A percentile compares a stretch with the other conserved stretches of the same genome.
Evolutionary conservation across 306 rosid species (phyloP).

Genomic region (Prunus mongolica): DNA sequence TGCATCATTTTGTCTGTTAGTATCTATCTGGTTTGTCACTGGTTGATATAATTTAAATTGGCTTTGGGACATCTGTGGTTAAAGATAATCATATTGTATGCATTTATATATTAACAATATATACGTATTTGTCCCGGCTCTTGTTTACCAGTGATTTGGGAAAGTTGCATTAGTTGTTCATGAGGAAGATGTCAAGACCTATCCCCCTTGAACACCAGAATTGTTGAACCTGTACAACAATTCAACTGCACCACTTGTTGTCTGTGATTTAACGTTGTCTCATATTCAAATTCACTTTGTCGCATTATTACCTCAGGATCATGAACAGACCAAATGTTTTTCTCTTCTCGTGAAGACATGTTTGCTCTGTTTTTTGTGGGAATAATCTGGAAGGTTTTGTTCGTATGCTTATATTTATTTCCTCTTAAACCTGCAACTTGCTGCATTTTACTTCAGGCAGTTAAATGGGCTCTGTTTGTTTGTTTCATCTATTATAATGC

Average conservation of each 20-base stretch:
- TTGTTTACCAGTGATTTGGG: not conserved
- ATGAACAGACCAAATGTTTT: not conserved
- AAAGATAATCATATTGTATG: not conserved
- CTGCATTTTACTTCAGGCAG: not conserved
- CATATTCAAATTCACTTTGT: not conserved
- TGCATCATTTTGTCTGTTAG: slow-evolving; percentile 1
- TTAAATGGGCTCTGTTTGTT: not conserved
- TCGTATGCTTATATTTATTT: not conserved
- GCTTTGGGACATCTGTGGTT: not conserved
- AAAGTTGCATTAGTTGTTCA: not conserved
- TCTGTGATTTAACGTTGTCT: not conserved
- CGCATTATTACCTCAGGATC: not conserved
- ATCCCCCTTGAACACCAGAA: not conserved
- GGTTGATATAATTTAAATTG: not conserved
- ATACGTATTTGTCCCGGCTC: not conserved
- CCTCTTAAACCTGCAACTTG: not conserved
- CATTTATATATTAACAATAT: not conserved
- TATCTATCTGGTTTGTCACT: not conserved
- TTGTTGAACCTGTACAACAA: not conserved
- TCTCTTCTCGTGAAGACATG: not conserved
- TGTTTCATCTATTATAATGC: not conserved
- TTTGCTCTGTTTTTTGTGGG: not conserved
- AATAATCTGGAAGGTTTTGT: not conserved
- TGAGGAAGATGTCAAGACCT: not conserved
- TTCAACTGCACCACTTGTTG: not conserved